phyloP scores from a whole-genome alignment of 2,329 filamentous ascomycete species.

The Triangularia setosa region DNA sequence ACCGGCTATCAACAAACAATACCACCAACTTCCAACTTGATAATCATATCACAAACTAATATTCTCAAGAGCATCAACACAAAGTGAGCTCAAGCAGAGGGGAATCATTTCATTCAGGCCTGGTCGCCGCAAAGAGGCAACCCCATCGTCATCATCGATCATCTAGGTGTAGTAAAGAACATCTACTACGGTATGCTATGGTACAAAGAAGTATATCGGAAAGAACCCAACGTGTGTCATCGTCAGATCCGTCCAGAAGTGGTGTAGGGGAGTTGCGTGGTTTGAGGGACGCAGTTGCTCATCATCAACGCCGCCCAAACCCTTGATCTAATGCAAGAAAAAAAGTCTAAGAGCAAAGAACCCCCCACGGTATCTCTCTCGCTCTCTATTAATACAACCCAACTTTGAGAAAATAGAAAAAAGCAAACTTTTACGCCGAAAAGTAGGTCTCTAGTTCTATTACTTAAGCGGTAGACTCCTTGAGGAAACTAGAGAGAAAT shows the following conservation, averaged over 20 bases:
- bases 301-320: neutral
- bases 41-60: neutral
- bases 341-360: neutral
- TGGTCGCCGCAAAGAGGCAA: neutral
- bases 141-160: neutral
- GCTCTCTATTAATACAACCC: neutral
- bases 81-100: neutral
- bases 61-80: neutral
- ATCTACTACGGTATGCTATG: neutral
- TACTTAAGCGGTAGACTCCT: slow-evolving; percentile 65
- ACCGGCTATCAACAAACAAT: neutral
- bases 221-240: neutral
- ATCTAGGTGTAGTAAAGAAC: neutral
- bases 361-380: neutral
- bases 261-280: neutral
- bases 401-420: neutral
- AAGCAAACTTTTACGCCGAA: neutral
- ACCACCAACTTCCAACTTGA: too few species aligned
- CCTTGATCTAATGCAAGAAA: neutral
- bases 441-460: neutral
- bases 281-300: neutral
- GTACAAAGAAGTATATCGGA: neutral
- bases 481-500: slow-evolving; percentile 54
- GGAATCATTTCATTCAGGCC: neutral
- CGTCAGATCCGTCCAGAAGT: neutral